phyloP scores from a whole-genome alignment of 2,329 filamentous ascomycete genomes.

The Albophoma yamanashiensis region DNA sequence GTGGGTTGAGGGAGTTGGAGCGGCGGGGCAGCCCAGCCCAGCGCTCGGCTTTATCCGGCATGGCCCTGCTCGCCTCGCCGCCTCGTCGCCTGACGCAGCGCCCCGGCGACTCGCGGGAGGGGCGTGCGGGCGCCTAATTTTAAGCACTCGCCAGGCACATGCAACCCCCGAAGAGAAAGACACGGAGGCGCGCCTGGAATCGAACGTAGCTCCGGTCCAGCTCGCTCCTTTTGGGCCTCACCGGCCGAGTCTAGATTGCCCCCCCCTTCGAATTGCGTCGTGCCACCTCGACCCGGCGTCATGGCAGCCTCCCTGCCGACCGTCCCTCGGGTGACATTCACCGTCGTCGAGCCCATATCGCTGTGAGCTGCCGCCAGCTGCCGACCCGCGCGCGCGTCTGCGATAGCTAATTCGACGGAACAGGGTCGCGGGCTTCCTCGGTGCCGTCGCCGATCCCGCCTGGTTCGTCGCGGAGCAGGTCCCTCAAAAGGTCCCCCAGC shows the following conservation, averaged over 20 bases:
- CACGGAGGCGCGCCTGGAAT: neutral
- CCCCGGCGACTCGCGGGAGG: too few relatives aligned
- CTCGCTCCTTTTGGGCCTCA: neutral
- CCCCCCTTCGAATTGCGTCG: neutral
- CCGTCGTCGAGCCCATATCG: constrained; percentile 56
- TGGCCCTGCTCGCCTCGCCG: neutral
- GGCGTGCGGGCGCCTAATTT: neutral
- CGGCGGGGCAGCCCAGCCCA: neutral
- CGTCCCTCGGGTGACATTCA: constrained; percentile 56
- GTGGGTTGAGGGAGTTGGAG: constrained; percentile 2
- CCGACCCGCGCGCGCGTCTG: neutral
- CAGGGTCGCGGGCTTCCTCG: constrained; percentile 49
- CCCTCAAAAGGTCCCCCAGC: constrained; percentile 23
- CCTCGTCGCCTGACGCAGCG: too few relatives aligned
- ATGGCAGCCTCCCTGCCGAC: constrained; percentile 54
- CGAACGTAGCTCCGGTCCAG: neutral
- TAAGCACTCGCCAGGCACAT: constrained; percentile 3
- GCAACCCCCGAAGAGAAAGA: constrained; percentile 3
- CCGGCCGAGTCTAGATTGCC: neutral
- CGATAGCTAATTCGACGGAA: constrained; percentile 7
- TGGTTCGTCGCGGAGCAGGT: constrained; percentile 57
- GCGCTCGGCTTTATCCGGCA: neutral
- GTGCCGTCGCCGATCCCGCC: constrained; percentile 42
- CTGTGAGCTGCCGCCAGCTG: constrained; percentile 37
- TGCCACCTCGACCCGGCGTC: constrained; percentile 2